Base-by-base conservation (phyloP, 345 rosid genomes). In the Dipteronia sinensis region DNA sequence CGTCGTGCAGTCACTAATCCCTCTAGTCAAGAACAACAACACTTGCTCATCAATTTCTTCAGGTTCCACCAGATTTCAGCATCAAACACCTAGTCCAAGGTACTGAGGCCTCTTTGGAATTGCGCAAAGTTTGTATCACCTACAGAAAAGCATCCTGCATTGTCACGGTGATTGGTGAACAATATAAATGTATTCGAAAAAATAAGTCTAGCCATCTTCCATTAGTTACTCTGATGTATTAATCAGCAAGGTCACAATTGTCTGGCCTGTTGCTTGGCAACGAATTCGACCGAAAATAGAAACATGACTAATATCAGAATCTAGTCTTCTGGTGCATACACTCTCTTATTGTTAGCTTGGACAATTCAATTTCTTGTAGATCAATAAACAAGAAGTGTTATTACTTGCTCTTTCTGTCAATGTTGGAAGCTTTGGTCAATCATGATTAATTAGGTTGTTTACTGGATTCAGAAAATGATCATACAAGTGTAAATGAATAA, bases 1-100 rank as follows among this genome's bases (percentile, higher is more conserved):
- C 76, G 93, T 95, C n/a, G 98, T 90, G 31, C 98, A 95, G 81
- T 95, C 98, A 12, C 83, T 95, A 6, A 77, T 95, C 76, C 98
- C 98, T 56, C 68, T 95, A 55, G 90, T 86, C 49, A 95, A 89
- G 88, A 86, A 89, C 80, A 83, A 82, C 67, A 78, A 81, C 73
- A 67, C 81, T 9, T 42, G 11, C 11, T 44, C 75, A 67, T 44
- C 75, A 67, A 78, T 77, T 4, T 86, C 88, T 49, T 75, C 85
- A 71, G 74, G 80, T 75, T 89, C 89, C 29, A 76, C 82, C 40
- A 81, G 90, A 78, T 80, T 83, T 70, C 84, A 65, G 69, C 81
- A 56, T 79, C 80, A 70, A 49, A 66, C 71, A 44, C 65, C 82
- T 1, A 84, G 85, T 75, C 80, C 83, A 58, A 86, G 72, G 76